Percentiles rank a stretch among this genome's conserved stretches.
These are phyloP conservation scores for Amaranthus hypochondriacus DNA, from an alignment of 148 eudicot genomes.

Conservation along the genomic window DNA sequence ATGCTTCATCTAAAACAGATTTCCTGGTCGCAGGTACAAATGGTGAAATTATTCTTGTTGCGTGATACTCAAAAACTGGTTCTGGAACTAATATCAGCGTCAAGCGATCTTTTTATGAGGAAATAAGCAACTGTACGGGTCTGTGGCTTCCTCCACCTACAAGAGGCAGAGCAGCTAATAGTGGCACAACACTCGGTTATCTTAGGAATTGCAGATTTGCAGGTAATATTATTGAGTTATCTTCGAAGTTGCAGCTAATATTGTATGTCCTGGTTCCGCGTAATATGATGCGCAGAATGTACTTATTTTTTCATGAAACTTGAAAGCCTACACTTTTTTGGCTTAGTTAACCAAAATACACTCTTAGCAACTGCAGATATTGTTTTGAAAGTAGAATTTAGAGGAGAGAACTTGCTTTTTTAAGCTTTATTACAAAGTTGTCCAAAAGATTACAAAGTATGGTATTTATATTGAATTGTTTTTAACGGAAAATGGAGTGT, in stretches of 20 bases:
- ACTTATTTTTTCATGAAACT: too few relatives aligned
- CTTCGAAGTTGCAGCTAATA: not conserved
- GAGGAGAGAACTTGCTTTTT: too few relatives aligned
- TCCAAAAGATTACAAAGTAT: too few relatives aligned
- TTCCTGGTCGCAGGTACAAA: not conserved
- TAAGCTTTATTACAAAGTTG: too few relatives aligned
- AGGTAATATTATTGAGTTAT: not conserved
- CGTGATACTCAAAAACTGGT: not conserved
- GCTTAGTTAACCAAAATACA: too few relatives aligned
- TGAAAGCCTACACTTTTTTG: too few relatives aligned
- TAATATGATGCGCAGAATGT: too few relatives aligned
- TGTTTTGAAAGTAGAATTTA: too few relatives aligned
- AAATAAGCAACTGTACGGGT: conserved; percentile 3
- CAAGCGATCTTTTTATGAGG: not conserved
- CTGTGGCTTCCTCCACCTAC: not conserved
- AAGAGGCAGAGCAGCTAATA: not conserved
- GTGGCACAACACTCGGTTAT: not conserved
- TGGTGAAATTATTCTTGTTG: conserved; percentile 6
- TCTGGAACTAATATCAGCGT: not conserved
- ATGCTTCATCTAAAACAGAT: not conserved
- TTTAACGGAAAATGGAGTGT: too few relatives aligned
- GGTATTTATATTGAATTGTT: too few relatives aligned
- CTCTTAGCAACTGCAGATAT: too few relatives aligned
- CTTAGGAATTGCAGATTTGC: not conserved
- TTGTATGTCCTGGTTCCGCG: not conserved